phyloP scores from a whole-genome alignment of 225 moss, liverwort and hornwort genomes.

The Thuidium tamariscinum region DNA sequence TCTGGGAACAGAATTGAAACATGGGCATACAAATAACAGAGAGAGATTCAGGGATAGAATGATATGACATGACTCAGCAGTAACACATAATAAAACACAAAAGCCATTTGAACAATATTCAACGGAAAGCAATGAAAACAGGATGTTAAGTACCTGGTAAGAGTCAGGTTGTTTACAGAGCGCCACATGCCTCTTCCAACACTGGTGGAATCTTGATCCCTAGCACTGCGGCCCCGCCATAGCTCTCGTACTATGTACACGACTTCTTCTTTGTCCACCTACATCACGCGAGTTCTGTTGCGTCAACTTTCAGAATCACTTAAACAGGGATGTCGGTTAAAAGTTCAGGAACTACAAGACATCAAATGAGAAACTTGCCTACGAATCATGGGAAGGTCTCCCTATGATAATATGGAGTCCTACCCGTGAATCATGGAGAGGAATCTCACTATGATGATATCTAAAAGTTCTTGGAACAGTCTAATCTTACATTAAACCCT shows the following conservation, averaged over 20 bases:
- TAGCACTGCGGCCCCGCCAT: constrained; percentile 97
- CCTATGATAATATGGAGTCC: no score
- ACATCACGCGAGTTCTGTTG: not conserved
- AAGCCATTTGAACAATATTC: not conserved
- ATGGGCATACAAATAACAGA: not conserved
- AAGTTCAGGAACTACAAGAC: not conserved
- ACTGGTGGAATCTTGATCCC: constrained; percentile 60
- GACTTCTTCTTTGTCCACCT: constrained; percentile 98
- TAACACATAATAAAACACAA: not conserved
- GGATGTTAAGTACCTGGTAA: constrained; percentile 56
- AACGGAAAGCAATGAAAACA: not conserved
- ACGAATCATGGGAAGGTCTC: not conserved
- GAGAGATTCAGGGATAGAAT: not conserved
- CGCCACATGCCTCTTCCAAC: constrained; percentile 99
- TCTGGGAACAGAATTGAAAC: not conserved
- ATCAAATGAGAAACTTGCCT: not conserved
- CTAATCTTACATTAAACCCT: not conserved
- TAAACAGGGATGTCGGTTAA: not conserved
- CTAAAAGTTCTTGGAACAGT: not conserved
- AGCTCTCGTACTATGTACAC: constrained; percentile 83
- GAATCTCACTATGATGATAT: not conserved
- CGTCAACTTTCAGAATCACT: not conserved
- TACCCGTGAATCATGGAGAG: not conserved
- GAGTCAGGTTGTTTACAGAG: constrained; percentile 85
- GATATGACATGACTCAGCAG: not conserved